A percentile compares a stretch with the other conserved stretches of the same genome.
Conservation (phyloP, 257 asterid species). For the Plantago elongata region DNA sequence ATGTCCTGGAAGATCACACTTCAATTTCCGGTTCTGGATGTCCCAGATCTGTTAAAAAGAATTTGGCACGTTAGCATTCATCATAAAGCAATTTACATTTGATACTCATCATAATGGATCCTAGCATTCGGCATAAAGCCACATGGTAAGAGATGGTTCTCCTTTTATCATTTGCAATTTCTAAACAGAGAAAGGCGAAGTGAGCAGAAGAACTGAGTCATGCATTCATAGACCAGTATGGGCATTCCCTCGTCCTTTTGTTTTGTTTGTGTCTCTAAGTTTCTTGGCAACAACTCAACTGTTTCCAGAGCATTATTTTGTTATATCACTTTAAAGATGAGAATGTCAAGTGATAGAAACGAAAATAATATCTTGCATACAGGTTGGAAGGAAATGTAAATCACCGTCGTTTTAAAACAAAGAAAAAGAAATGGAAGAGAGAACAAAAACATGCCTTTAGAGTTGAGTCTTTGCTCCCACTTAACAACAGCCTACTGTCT, state of each 20-base stretch:
- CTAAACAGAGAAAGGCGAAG: not conserved
- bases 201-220: no score
- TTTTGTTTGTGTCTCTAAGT: no score
- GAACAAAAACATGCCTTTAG: conserved; percentile 51
- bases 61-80: conserved; percentile 13
- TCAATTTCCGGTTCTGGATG: conserved; percentile 76
- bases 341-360: no score
- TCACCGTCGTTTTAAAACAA: not conserved
- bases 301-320: no score
- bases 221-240: no score
- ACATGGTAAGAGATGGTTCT: not conserved
- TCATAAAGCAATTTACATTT: no score
- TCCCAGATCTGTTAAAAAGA: conserved; percentile 75
- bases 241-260: no score
- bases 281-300: no score
- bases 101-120: no score
- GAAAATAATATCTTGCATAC: no score
- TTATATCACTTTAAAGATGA: no score
- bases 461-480: conserved; percentile 98
- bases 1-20: conserved; percentile 97
- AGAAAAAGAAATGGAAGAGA: no score
- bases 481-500: conserved; percentile 85
- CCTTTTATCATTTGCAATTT: not conserved
- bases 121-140: not conserved
- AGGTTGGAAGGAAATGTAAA: not conserved